Evolutionary conservation across 345 rosid genomes (phyloP).

Genomic region (Linum tenue): DNA sequence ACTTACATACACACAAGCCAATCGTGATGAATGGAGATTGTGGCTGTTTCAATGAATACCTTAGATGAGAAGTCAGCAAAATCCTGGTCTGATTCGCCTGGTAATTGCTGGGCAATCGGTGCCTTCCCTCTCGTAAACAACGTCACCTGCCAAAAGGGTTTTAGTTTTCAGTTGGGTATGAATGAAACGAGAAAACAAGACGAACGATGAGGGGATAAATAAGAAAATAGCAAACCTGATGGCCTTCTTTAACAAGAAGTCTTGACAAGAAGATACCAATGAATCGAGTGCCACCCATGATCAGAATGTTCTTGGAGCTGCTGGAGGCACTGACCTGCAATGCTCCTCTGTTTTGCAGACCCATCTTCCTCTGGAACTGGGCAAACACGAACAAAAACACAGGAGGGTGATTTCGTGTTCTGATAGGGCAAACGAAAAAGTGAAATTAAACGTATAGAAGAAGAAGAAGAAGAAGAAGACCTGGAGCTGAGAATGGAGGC

Average conservation of each 20-base stretch:
- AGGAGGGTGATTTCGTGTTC: too few relatives aligned
- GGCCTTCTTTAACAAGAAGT: slow-evolving; percentile 87
- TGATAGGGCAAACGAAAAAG: neutral
- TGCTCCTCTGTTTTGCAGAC: slow-evolving; percentile 54
- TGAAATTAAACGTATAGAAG: neutral
- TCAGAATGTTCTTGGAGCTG: slow-evolving; percentile 68
- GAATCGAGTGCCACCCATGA: slow-evolving; percentile 95
- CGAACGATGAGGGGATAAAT: neutral
- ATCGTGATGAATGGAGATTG: neutral
- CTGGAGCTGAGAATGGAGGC: slow-evolving; percentile 59
- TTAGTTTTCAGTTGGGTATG: too few relatives aligned
- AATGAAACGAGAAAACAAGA: too few relatives aligned
- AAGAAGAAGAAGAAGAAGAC: slow-evolving; percentile 18
- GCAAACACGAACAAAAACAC: neutral
- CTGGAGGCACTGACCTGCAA: slow-evolving; percentile 60
- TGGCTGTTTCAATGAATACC: slow-evolving; percentile 29
- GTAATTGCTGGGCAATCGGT: slow-evolving; percentile 73
- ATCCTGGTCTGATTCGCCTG: slow-evolving; percentile 84
- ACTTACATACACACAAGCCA: neutral
- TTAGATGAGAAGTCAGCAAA: slow-evolving; percentile 78
- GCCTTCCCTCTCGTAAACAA: slow-evolving; percentile 93
- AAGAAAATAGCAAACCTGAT: slow-evolving; percentile 41
- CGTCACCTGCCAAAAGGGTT: slow-evolving; percentile 51
- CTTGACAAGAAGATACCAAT: slow-evolving; percentile 84
- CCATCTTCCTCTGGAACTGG: slow-evolving; percentile 65